Evolutionary conservation across 2,329 filamentous ascomycete species (phyloP).

Genomic region (Corynespora cassiicola): DNA sequence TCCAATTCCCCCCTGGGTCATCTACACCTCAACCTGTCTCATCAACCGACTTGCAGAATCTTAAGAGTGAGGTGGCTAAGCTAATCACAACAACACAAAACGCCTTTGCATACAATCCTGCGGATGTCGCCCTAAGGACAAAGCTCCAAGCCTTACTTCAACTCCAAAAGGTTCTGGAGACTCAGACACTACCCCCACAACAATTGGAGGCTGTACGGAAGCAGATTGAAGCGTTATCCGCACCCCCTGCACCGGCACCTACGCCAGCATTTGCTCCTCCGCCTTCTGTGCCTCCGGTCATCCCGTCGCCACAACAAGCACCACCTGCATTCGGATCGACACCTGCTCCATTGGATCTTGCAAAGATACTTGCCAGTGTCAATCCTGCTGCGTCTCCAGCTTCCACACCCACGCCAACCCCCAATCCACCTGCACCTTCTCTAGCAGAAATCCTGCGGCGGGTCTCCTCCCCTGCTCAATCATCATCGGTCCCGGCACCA

Average conservation of each 20-base stretch:
- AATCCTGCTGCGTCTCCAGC: constrained; percentile 26
- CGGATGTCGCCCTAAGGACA: constrained; percentile 77
- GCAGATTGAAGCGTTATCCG: constrained; percentile 79
- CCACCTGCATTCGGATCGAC: constrained; percentile 18
- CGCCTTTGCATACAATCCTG: constrained; percentile 77
- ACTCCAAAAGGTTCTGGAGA: constrained; percentile 80
- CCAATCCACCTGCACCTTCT: constrained; percentile 24
- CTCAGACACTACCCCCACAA: constrained; percentile 77
- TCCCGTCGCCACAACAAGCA: constrained; percentile 33
- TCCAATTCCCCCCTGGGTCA: constrained; percentile 42
- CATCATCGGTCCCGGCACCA: constrained; percentile 27
- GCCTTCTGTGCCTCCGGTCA: constrained; percentile 38
- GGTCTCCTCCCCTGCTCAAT: constrained; percentile 33
- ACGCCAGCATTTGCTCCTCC: constrained; percentile 40
- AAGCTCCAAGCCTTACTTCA: constrained; percentile 86
- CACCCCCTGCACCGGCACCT: constrained; percentile 60
- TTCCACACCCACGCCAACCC: constrained; percentile 22
- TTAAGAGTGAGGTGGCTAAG: constrained; percentile 83
- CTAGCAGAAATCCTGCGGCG: constrained; percentile 38
- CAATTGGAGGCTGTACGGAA: constrained; percentile 85
- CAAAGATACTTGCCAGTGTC: constrained; percentile 36
- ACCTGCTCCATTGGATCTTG: constrained; percentile 31
- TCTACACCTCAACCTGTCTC: constrained; percentile 30
- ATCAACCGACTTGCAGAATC: constrained; percentile 59
- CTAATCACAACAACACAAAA: constrained; percentile 76